Base-by-base conservation (phyloP, 1,139 yeast genomes). In the Pneumocystis oryctolagi region DNA sequence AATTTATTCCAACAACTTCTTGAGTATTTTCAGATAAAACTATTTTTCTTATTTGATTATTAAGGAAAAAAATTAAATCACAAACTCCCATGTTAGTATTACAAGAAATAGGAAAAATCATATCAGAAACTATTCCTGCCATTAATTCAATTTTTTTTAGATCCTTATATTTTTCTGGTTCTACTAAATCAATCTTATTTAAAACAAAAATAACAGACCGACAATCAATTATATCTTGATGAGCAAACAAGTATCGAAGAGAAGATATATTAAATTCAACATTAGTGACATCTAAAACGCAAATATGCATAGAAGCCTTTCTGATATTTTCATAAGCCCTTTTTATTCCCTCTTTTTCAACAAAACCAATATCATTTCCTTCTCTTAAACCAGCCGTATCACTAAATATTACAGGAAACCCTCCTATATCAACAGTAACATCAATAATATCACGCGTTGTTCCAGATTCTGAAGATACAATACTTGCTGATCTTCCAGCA, bases 381-480 rank as follows among this genome's bases (percentile, higher is more conserved):
- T 62, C 53, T 65, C 98, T 73, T 1, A 92, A 81, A 0, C 98
- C 99, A 0, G 99, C 99, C 0, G 98, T 90, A 71, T 92, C 98
- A 1, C 95, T 89, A 35, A 90, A 73, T 1, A 89, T 78, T 0
- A 89, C 86, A 71, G 90, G 92, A 73, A 79, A 89, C 0, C 98
- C 98, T 56, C 81, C 80, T 9, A 92, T 81, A 70, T 90, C 92
- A 60, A 92, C 72, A 0, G 90, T 87, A 0, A 89, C 82, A 68
- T 89, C 95, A 28, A 94, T 80, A 0, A 88, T 77, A 71, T 92
- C 98, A 70, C 99, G 79, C 0, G 99, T 92, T 0, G 98, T 92
- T 0, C 99, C 99, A 0, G 96, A 95, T 3, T 87, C 82, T 61
- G 84, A 84, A 70, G 96, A 89, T 0, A 94, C 98, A 56, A 92